These are phyloP conservation scores for Zopfia rhizophila DNA, from an alignment of 2,329 filamentous ascomycete species.

Conservation along the genomic window DNA sequence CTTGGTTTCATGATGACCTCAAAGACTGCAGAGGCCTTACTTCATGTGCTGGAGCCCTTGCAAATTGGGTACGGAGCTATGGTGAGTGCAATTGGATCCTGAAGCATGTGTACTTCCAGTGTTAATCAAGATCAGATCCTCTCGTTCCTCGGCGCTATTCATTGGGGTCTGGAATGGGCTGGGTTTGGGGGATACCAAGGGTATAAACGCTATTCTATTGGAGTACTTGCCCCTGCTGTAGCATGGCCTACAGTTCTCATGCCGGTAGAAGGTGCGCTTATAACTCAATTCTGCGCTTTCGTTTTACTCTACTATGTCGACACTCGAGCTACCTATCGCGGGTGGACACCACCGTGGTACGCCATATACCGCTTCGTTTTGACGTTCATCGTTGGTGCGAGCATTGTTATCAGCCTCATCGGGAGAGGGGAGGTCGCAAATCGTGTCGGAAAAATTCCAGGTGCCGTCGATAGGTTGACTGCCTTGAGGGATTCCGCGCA, in stretches of 20 bases:
- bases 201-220: slow-evolving; percentile 83
- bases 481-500: slow-evolving; percentile 56
- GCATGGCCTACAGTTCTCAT: slow-evolving; percentile 92
- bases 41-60: slow-evolving; percentile 82
- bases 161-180: slow-evolving; percentile 92
- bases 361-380: slow-evolving; percentile 89
- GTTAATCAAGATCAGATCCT: slow-evolving; percentile 70
- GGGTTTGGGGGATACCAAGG: slow-evolving; percentile 73
- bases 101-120: not conserved
- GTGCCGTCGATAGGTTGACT: slow-evolving; percentile 57
- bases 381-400: slow-evolving; percentile 86
- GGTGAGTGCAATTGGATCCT: slow-evolving; percentile 58
- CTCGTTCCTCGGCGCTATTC: slow-evolving; percentile 91
- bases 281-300: slow-evolving; percentile 86
- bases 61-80: slow-evolving; percentile 93
- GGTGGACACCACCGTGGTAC: slow-evolving; percentile 89
- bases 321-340: slow-evolving; percentile 73
- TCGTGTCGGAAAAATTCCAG: slow-evolving; percentile 60
- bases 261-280: slow-evolving; percentile 85
- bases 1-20: slow-evolving; percentile 72
- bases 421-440: slow-evolving; percentile 81
- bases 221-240: slow-evolving; percentile 79
- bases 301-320: slow-evolving; percentile 88
- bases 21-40: slow-evolving; percentile 75
- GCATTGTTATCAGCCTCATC: slow-evolving; percentile 82